Percentiles rank a stretch among this genome's conserved stretches.
Evolutionary conservation across 495 filamentous ascomycete species (phyloP).

Genomic region (Podospora fimiseda): DNA sequence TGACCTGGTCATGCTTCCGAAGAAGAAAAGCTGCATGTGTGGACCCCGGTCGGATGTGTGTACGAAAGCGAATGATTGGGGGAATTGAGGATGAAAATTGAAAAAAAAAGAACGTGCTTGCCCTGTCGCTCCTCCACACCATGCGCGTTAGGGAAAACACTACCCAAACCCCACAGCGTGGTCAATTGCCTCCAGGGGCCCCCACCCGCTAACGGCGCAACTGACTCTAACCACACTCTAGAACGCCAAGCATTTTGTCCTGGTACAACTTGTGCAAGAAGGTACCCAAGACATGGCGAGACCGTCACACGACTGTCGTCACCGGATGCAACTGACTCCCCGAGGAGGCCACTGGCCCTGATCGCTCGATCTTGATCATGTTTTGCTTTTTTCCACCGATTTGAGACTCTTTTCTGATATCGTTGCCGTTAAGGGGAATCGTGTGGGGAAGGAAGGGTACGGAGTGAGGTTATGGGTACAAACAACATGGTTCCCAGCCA

Average conservation of each 20-base stretch:
- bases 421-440: too few species aligned
- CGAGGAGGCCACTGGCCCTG: constrained; percentile 5
- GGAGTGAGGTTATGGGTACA: constrained; percentile 1
- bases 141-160: not conserved
- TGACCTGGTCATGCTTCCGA: constrained; percentile 10
- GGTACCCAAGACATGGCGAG: constrained; percentile 15
- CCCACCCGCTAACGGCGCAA: constrained; percentile 19
- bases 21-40: constrained; percentile 9
- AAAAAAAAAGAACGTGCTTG: not conserved
- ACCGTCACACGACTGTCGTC: constrained; percentile 28
- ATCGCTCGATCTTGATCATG: constrained; percentile 2
- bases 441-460: constrained; percentile 1
- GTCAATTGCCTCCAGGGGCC: constrained; percentile 16
- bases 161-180: constrained; percentile 9
- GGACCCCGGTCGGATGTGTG: not conserved
- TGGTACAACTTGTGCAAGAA: constrained; percentile 4
- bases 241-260: constrained; percentile 15
- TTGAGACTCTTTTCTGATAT: constrained; percentile 8
- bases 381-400: not conserved
- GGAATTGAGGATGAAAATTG: too few species aligned
- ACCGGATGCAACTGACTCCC: constrained; percentile 21
- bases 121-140: constrained; percentile 3
- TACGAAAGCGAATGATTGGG: not conserved
- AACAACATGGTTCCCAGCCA: constrained; percentile 15
- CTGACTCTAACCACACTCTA: constrained; percentile 23